Percentiles rank a stretch among this genome's conserved stretches.
Conservation (phyloP, 1,284 basidiomycete genomes). For the Leccinum angustisporum region DNA sequence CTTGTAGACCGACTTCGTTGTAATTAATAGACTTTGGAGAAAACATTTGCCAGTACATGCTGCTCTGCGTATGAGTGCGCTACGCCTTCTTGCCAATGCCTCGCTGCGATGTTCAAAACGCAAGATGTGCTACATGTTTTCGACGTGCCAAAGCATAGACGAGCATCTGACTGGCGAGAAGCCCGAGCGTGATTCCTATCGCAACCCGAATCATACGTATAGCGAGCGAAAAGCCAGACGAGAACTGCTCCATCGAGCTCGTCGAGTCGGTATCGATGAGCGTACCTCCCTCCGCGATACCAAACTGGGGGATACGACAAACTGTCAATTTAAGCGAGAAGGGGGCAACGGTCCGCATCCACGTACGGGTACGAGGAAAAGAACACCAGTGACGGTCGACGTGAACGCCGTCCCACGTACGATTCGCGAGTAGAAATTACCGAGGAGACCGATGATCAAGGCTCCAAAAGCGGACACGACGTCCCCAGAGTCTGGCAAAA, state of each 20-base stretch:
- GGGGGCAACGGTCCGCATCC: neutral
- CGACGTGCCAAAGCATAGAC: conserved; percentile 75
- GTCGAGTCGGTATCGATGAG: conserved; percentile 67
- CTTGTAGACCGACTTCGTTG: conserved; percentile 29
- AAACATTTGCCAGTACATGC: neutral
- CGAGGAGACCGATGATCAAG: conserved; percentile 76
- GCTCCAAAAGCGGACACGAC: conserved; percentile 78
- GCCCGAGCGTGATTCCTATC: conserved; percentile 82
- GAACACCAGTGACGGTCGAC: conserved; percentile 84
- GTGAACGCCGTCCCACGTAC: conserved; percentile 83
- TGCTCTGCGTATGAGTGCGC: neutral
- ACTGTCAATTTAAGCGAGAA: neutral
- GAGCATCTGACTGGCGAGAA: conserved; percentile 77
- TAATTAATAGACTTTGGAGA: conserved; percentile 30
- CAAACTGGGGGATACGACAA: conserved; percentile 53
- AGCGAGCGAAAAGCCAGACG: conserved; percentile 65
- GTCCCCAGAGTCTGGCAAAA: conserved; percentile 52
- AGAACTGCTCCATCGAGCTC: conserved; percentile 59
- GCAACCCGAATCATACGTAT: conserved; percentile 82
- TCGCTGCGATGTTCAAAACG: conserved; percentile 53
- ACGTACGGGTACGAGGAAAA: conserved; percentile 80
- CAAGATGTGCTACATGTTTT: conserved; percentile 74
- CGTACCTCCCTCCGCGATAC: conserved; percentile 83
- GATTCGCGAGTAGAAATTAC: conserved; percentile 78
- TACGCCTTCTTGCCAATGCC: neutral